Percentiles rank a stretch among this genome's conserved stretches.
phyloP scores from a whole-genome alignment of 2,329 filamentous ascomycete genomes.

The Alternaria metachromatica region DNA sequence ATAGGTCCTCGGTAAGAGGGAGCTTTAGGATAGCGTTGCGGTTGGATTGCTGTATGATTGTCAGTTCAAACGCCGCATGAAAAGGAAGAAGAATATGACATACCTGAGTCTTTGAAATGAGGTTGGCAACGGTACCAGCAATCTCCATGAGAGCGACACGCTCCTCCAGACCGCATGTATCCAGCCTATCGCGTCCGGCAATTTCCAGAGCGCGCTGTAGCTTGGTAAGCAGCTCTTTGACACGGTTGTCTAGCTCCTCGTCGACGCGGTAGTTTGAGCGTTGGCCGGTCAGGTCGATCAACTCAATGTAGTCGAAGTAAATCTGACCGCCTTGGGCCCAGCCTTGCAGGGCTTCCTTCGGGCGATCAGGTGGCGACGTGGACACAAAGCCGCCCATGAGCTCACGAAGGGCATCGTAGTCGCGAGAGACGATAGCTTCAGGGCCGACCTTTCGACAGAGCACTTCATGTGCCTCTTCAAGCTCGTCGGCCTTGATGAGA shows the following conservation, averaged over 20 bases:
- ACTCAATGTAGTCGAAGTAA: conserved; percentile 69
- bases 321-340: conserved; percentile 84
- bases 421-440: conserved; percentile 78
- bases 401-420: conserved; percentile 72
- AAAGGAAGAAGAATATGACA: neutral
- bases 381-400: conserved; percentile 73
- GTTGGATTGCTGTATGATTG: conserved; percentile 11
- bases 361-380: conserved; percentile 37
- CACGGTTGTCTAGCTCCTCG: conserved; percentile 40
- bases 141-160: conserved; percentile 83
- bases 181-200: conserved; percentile 49
- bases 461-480: conserved; percentile 82
- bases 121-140: conserved; percentile 73
- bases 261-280: conserved; percentile 38
- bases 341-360: conserved; percentile 61
- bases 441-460: conserved; percentile 84
- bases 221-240: conserved; percentile 39
- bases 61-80: conserved; percentile 39
- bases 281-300: conserved; percentile 51
- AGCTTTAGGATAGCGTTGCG: conserved; percentile 63
- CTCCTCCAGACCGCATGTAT: conserved; percentile 57
- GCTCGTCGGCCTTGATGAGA: conserved; percentile 78
- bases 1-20: conserved; percentile 75
- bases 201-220: conserved; percentile 46
- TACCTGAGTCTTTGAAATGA: conserved; percentile 59